Evolutionary conservation across 2,329 filamentous ascomycete species (phyloP), one percentile per base, ranked within the genome.

Genomic region (Monilinia vaccinii-corymbosi): DNA sequence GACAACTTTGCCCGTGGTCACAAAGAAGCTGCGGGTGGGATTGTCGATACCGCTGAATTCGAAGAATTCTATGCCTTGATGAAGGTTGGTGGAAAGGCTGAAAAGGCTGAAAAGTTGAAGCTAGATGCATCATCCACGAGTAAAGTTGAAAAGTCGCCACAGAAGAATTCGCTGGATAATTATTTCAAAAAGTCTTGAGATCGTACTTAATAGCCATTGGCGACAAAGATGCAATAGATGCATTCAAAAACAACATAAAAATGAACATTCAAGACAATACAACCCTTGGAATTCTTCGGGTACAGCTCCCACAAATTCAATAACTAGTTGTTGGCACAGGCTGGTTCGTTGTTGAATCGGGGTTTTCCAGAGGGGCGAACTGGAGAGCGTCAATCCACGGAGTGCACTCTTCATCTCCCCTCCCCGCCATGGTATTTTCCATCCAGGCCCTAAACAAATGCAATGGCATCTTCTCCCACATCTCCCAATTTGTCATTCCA

Each of bases 1-100:
- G 79, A 84, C 51, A 83, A 78, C 31, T 88, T 88, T 67, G 85
- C 84, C 0, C 76, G 80, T 56, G 85, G 86, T 0, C 85, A 88
- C 63, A 86, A 84, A 62, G 84, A 87, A 67, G 85, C 85, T 0
- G 85, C 81, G 51, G 85, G 85, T 1, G 86, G 85, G 0, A 83
- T 86, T 49, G 81, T 88, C 0, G 76, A 77, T 0, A 76, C 72
- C 13, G 77, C 75, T 1, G 83, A 85, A 61, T 88, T 88, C 69
- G 84, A 87, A 62, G 84, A 87, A 68, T 71, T 88, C 16, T 81
- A 85, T 75, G 72, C 72, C 5, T 68, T 83, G 16, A 76, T 88
- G 73, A 78, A 80, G 56, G 73, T 87, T 45, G 82, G 83, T 0
- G 80, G 82, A 70, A 84, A 81, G 68, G 62, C 63, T 7, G 65